phyloP scores from a whole-genome alignment of 805 yeast genomes.

The Suhomyces kilbournensis region DNA sequence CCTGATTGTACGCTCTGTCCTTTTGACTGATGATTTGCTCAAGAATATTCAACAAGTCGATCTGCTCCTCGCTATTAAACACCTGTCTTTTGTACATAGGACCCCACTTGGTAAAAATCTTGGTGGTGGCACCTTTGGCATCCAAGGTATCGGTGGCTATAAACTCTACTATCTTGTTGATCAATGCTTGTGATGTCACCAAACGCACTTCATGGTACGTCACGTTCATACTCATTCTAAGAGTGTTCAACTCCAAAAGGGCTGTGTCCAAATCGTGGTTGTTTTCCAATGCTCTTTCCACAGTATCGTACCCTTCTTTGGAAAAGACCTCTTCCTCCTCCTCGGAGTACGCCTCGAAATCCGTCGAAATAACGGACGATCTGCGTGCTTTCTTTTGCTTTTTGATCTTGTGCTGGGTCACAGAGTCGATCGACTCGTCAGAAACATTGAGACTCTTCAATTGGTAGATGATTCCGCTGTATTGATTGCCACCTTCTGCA shows the following conservation, averaged over 20 bases:
- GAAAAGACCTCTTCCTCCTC: conserved; percentile 66
- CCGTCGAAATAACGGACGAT: conserved; percentile 43
- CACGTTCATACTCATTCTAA: conserved; percentile 97
- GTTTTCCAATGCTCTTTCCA: conserved; percentile 86
- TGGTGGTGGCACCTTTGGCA: conserved; percentile 70
- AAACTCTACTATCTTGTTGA: conserved; percentile 67
- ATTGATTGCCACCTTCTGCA: conserved; percentile 35
- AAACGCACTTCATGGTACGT: conserved; percentile 87
- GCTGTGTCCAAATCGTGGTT: conserved; percentile 95
- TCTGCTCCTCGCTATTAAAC: conserved; percentile 73
- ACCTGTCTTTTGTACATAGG: conserved; percentile 80
- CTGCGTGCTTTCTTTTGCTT: conserved; percentile 40
- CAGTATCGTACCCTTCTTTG: conserved; percentile 90
- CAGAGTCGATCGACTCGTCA: conserved; percentile 57
- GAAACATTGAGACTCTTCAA: conserved; percentile 49
- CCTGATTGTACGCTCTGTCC: conserved; percentile 43
- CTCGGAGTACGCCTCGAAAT: conserved; percentile 38
- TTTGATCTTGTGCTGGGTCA: conserved; percentile 41
- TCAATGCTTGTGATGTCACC: conserved; percentile 73
- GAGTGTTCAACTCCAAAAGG: conserved; percentile 82
- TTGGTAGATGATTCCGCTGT: conserved; percentile 46
- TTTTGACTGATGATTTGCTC: conserved; percentile 42
- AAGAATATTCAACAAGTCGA: conserved; percentile 58
- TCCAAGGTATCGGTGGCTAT: conserved; percentile 74
- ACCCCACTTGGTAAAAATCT: conserved; percentile 81